Conservation (phyloP, 352 stramenopile species). For the Globisporangium perplexum region DNA sequence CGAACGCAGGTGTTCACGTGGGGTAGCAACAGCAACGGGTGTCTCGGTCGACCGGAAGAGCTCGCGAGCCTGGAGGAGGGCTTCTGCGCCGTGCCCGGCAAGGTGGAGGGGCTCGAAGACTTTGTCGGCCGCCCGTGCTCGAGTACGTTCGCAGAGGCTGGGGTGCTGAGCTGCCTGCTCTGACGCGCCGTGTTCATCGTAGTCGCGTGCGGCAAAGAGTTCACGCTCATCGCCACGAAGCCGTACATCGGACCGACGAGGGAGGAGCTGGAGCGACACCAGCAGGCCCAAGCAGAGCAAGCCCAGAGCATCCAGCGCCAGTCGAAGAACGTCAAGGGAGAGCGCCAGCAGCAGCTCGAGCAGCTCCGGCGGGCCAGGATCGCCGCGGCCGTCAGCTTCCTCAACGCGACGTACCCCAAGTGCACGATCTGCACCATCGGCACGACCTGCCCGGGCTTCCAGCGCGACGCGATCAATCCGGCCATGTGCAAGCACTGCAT, state of each 20-base stretch:
- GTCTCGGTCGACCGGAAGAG: conserved; percentile 74
- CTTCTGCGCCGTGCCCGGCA: conserved; percentile 77
- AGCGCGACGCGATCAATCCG: conserved; percentile 60
- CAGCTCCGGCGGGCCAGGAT: conserved; percentile 43
- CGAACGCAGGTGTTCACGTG: conserved; percentile 84
- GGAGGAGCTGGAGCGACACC: conserved; percentile 51
- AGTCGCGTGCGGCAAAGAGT: conserved; percentile 90
- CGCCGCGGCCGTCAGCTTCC: conserved; percentile 28
- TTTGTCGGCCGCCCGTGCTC: conserved; percentile 72
- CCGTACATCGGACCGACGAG: conserved; percentile 87
- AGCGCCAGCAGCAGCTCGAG: conserved; percentile 32
- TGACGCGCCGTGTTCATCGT: not conserved
- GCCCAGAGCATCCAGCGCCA: conserved; percentile 42
- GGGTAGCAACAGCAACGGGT: conserved; percentile 90
- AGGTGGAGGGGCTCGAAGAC: conserved; percentile 60
- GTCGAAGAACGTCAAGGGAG: conserved; percentile 34
- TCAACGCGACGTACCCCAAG: conserved; percentile 58
- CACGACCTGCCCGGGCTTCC: conserved; percentile 67
- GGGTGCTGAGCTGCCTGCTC: not conserved
- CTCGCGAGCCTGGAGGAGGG: conserved; percentile 62
- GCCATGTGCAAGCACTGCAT: conserved; percentile 72
- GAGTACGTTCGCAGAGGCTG: conserved; percentile 24
- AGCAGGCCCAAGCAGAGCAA: conserved; percentile 34
- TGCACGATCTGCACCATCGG: conserved; percentile 63
- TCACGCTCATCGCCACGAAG: conserved; percentile 89